phyloP scores from a whole-genome alignment of 129 eudicot genomes.

The Heracleum sosnowskyi region DNA sequence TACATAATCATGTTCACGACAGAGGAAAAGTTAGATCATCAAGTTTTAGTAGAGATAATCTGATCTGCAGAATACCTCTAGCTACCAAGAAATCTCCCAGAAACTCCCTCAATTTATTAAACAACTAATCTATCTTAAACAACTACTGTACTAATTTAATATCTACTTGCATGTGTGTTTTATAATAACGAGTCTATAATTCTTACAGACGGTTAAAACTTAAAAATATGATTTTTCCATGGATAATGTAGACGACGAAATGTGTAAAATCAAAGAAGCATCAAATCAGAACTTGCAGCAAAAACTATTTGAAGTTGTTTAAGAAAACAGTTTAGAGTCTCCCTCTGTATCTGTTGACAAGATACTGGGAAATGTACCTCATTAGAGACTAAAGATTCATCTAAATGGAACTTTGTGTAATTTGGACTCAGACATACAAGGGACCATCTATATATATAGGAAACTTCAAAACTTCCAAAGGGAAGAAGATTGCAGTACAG shows the following conservation, averaged over 20 bases:
- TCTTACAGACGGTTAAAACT: no score
- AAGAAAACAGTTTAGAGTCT: neutral
- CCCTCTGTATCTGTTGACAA: neutral
- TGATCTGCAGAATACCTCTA: neutral
- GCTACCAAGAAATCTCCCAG: neutral
- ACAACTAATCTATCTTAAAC: neutral
- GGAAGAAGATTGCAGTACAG: neutral
- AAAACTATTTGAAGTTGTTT: neutral
- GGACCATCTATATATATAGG: neutral
- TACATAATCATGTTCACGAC: neutral
- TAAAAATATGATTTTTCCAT: no score
- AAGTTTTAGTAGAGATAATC: neutral
- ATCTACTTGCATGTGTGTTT: neutral
- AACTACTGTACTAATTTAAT: neutral
- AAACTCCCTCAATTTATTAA: neutral
- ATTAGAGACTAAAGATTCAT: neutral
- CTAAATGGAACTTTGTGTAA: neutral
- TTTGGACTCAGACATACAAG: neutral
- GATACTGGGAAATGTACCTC: neutral
- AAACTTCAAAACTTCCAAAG: neutral
- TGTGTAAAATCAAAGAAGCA: neutral
- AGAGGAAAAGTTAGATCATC: neutral
- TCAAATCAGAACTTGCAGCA: neutral
- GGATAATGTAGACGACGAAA: no score
- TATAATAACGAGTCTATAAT: no score